Evolutionary conservation across 2,329 filamentous ascomycete genomes (phyloP), one percentile per base, ranked within the genome.

Genomic region (Fusarium acutatum): DNA sequence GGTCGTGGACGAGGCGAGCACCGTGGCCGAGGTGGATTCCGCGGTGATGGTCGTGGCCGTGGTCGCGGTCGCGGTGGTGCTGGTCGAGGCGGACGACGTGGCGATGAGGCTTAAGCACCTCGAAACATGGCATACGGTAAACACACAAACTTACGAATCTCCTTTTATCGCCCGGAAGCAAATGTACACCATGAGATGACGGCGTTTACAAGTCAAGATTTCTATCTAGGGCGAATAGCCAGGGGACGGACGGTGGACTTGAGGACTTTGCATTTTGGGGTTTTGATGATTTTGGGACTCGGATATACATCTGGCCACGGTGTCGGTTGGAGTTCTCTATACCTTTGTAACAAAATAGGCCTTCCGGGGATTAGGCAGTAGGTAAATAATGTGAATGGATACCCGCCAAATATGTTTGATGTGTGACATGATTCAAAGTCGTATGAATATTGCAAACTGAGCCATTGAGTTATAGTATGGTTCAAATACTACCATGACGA

Each of bases 11-110:
- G 87, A 69, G 85, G 86, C 47, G 84, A 87, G 54, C 82, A 83
- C 73, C 84, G 89, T 63, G 87, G 88, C 35, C 84, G 88, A 69
- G 86, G 87, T 62, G 86, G 86, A 41, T 82, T 83, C 69, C 85
- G 87, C 61, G 85, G 87, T 43, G 84, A 85, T 60, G 83, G 84
- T 44, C 84, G 85, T 50, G 82, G 85, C 24, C 82, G 84, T 30
- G 82, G 83, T 24, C 80, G 84, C 40, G 83, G 84, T 50, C 81
- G 80, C 53, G 80, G 84, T 28, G 81, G 80, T 63, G 75, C 78
- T 34, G 80, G 81, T 64, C 81, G 83, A 54, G 80, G 81, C 59
- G 68, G 69, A 40, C 84, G 83, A 67, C 83, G 82, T 52, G 80
- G 69, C 72, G 83, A 84, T 52, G 82, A 85, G 79, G 81, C 82